Conservation (phyloP, 768 basidiomycete species). For the Ramaria rubella region DNA sequence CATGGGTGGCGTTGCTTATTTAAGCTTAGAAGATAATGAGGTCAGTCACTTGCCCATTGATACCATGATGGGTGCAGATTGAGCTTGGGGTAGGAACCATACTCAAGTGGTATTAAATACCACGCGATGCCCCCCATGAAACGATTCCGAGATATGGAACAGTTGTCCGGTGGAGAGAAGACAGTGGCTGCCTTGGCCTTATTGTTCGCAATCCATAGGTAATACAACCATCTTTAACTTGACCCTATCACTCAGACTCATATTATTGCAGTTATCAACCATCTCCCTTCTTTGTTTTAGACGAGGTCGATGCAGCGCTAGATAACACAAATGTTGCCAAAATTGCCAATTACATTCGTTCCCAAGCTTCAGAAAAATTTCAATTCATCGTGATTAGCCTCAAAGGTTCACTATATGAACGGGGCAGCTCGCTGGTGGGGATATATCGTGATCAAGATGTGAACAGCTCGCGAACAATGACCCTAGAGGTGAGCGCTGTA, state of each 20-base stretch:
- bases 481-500: conserved; percentile 67
- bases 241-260: not conserved
- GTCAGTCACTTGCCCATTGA: conserved; percentile 32
- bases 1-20: conserved; percentile 94
- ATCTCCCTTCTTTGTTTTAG: conserved; percentile 96
- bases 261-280: conserved; percentile 70
- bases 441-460: conserved; percentile 92
- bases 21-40: conserved; percentile 93
- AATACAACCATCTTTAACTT: conserved; percentile 7
- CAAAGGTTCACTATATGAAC: conserved; percentile 89
- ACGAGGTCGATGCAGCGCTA: conserved; percentile 95
- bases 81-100: conserved; percentile 57
- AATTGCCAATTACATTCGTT: conserved; percentile 87
- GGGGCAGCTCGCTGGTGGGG: conserved; percentile 84
- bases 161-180: conserved; percentile 96
- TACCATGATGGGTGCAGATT: conserved; percentile 14
- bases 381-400: conserved; percentile 98
- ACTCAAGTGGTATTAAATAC: conserved; percentile 88
- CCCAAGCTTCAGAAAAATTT: conserved; percentile 77
- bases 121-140: conserved; percentile 99
- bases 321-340: conserved; percentile 99
- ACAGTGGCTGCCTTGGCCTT: conserved; percentile 97
- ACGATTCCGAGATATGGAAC: conserved; percentile 98
- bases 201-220: conserved; percentile 96
- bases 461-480: conserved; percentile 87